phyloP scores from a whole-genome alignment of 2,329 filamentous ascomycete genomes.

The Botryosphaeria dothidea region DNA sequence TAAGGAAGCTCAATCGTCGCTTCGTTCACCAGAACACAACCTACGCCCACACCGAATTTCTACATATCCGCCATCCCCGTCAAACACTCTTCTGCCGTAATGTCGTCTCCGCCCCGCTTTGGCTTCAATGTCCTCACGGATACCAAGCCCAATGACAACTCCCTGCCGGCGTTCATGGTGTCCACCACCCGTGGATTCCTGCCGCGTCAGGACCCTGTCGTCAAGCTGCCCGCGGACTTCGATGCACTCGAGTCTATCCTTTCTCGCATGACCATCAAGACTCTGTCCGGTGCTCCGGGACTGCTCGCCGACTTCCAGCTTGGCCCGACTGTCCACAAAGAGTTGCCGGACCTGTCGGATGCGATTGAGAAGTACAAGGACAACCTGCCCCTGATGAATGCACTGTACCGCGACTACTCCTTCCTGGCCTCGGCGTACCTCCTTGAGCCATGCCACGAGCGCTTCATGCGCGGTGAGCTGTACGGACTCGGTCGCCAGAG shows the following conservation, averaged over 20 bases:
- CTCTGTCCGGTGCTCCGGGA: slow-evolving; percentile 69
- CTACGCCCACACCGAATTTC: slow-evolving; percentile 7
- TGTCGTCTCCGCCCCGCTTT: slow-evolving; percentile 47
- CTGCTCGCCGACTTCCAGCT: slow-evolving; percentile 74
- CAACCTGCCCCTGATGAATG: slow-evolving; percentile 79
- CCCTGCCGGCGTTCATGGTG: slow-evolving; percentile 75
- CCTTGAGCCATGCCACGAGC: slow-evolving; percentile 86
- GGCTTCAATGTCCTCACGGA: slow-evolving; percentile 65
- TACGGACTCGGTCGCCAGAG: slow-evolving; percentile 78
- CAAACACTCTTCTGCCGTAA: slow-evolving; percentile 1
- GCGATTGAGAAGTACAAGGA: slow-evolving; percentile 69
- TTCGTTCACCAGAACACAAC: background rate
- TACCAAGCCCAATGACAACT: slow-evolving; percentile 61
- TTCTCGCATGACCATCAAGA: slow-evolving; percentile 77
- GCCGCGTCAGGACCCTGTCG: slow-evolving; percentile 55
- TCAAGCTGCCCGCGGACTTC: slow-evolving; percentile 71
- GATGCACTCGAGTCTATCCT: slow-evolving; percentile 70
- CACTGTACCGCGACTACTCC: slow-evolving; percentile 86
- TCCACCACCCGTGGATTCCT: slow-evolving; percentile 75
- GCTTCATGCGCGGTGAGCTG: slow-evolving; percentile 61
- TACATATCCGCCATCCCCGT: slow-evolving; percentile 1
- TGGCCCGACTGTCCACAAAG: slow-evolving; percentile 71
- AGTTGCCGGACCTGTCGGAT: slow-evolving; percentile 74
- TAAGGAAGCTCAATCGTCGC: slow-evolving; percentile 13
- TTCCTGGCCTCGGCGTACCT: slow-evolving; percentile 89